Evolutionary conservation across 345 rosid species (phyloP).

Genomic region (Bretschneidera sinensis): DNA sequence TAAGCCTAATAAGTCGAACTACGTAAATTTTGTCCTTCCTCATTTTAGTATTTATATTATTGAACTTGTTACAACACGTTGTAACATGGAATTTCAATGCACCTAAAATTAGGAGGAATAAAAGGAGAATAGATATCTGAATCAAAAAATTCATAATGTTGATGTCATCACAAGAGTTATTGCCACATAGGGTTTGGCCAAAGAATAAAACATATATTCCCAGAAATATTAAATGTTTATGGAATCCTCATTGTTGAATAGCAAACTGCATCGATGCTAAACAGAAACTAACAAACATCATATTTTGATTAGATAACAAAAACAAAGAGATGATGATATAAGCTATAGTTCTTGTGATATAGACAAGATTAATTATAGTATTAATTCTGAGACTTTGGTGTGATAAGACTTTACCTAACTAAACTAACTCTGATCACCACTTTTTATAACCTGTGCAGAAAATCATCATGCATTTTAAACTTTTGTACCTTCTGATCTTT

Average conservation of each 20-base stretch:
- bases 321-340: conserved; percentile 34
- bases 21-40: no score
- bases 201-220: conserved; percentile 38
- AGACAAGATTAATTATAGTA: conserved; percentile 15
- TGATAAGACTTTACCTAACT: conserved; percentile 20
- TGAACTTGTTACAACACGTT: neutral
- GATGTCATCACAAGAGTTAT: conserved; percentile 13
- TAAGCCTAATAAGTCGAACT: no score
- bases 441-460: no score
- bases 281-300: conserved; percentile 25
- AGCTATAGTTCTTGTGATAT: conserved; percentile 15
- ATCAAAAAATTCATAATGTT: conserved; percentile 10
- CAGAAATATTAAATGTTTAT: conserved; percentile 7
- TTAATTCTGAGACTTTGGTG: conserved; percentile 8
- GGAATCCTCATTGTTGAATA: conserved; percentile 26
- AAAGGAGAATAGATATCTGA: neutral
- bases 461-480: no score
- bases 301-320: conserved; percentile 27
- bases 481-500: no score
- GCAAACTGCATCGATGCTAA: conserved; percentile 24
- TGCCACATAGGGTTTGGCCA: conserved; percentile 5
- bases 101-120: no score
- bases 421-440: no score
- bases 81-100: conserved; percentile 10
- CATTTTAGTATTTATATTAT: no score